Conservation (phyloP, 805 yeast genomes). For the Candida nonsorbophila region DNA sequence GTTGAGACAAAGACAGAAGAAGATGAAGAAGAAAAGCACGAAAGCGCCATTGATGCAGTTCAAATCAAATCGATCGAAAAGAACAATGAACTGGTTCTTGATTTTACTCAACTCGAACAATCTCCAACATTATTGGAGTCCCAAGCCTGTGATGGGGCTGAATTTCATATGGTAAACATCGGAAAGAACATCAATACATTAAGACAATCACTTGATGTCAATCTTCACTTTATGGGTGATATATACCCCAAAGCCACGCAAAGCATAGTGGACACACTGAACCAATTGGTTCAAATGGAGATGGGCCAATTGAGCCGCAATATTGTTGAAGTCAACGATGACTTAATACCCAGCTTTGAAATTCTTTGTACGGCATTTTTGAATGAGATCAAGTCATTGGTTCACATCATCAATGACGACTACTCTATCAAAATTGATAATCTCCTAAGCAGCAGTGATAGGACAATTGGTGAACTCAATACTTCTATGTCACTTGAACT, state of each 20-base stretch:
- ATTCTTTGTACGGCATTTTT: constrained; percentile 23
- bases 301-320: constrained; percentile 6
- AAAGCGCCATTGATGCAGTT: too few species aligned
- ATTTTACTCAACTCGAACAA: too few species aligned
- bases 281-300: constrained; percentile 1
- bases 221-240: constrained; percentile 4
- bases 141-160: too few species aligned
- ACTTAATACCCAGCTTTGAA: constrained; percentile 29
- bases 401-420: constrained; percentile 33
- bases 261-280: constrained; percentile 1
- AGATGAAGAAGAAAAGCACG: background rate
- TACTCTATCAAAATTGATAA: constrained; percentile 56
- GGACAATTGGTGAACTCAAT: constrained; percentile 68
- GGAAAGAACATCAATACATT: too few species aligned
- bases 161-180: too few species aligned
- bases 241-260: constrained; percentile 7
- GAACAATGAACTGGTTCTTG: too few species aligned
- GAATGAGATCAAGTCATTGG: constrained; percentile 29
- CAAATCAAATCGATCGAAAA: too few species aligned
- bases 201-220: constrained; percentile 6
- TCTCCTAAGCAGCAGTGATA: constrained; percentile 55
- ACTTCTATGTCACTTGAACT: constrained; percentile 64
- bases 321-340: constrained; percentile 25
- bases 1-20: background rate
- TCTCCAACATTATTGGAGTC: too few species aligned